Base-by-base conservation (phyloP, 345 rosid genomes). In the Eucalyptus tenuipes region DNA sequence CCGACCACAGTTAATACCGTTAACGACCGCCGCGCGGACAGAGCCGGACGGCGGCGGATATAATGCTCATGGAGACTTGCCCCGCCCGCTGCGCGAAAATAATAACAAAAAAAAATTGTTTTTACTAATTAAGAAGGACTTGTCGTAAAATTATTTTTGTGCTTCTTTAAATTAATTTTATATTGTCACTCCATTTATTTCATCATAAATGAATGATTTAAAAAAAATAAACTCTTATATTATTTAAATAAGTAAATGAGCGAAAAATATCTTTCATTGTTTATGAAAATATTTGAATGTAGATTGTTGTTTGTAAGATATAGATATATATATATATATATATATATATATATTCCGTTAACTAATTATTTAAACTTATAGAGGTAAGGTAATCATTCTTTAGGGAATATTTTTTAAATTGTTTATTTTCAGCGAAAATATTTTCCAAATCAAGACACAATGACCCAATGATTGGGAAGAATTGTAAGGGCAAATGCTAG, bases 371-470 rank as follows among this genome's bases (percentile, higher is more conserved):
- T 59, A 0, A 1, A 61, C 0, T 0, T 0, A 0, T 0, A 61
- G 0, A 61, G 0, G 0, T 9, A 5, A 61, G 0, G 0, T 9
- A 5, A 61, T 61, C 1, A 59, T 11, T 27, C 0, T 61, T 12
- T 27, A 6, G 7, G 15, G 1, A 29, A 29, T 29, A 3, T 11
- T 27, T 61, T 61, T 29, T 2, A 61, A 29, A 61, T 61, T 0
- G 0, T 59, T 27, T 29, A 27, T 59, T 59, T 59, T 64, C 0
- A 0, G 0, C 0, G 0, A 8, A 48, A 48, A 4, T 48, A 13
- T 48, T 48, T 48, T 48, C 1, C 15, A 48, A 13, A 48, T 48
- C 49, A 14, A 16, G 20, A 50, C 8, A 6, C 8, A 15, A 16
- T 50, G 7, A 50, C 20, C 8, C 53, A 55, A 55, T 55, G 27